Percentiles rank a stretch among this genome's conserved stretches.
phyloP scores from a whole-genome alignment of 2,329 filamentous ascomycete species.

The Hypomyces rosellus region DNA sequence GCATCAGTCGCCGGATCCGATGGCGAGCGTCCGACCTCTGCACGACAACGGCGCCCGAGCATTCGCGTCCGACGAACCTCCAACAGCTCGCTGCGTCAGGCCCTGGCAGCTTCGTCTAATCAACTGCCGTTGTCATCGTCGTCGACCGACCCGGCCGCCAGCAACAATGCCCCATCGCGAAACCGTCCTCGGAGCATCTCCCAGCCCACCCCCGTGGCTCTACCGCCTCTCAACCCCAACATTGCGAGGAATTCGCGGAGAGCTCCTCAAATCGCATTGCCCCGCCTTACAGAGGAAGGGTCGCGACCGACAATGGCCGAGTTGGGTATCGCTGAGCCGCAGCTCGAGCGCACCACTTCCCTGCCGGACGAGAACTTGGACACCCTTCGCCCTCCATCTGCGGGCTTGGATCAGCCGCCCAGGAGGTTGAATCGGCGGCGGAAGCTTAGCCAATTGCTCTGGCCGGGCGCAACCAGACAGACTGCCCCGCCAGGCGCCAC shows the following conservation, averaged over 20 bases:
- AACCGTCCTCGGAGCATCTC: slow-evolving; percentile 30
- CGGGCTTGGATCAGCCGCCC: slow-evolving; percentile 4
- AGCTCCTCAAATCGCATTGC: slow-evolving; percentile 28
- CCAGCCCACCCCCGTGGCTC: slow-evolving; percentile 22
- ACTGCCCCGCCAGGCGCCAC: not conserved
- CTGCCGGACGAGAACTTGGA: slow-evolving; percentile 17
- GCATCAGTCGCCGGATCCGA: not conserved
- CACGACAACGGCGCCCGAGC: slow-evolving; percentile 15
- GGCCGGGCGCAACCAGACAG: slow-evolving; percentile 19
- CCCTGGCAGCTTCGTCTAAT: not conserved
- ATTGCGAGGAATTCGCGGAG: slow-evolving; percentile 24
- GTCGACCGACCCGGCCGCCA: not conserved
- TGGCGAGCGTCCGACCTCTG: slow-evolving; percentile 1
- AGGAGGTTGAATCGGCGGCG: slow-evolving; percentile 15
- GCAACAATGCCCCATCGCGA: not conserved
- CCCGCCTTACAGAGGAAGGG: slow-evolving; percentile 35
- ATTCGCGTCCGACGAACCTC: slow-evolving; percentile 18
- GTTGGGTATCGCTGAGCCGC: slow-evolving; percentile 19
- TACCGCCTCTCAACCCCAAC: slow-evolving; percentile 13
- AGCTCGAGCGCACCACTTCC: slow-evolving; percentile 22
- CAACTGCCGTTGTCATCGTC: too few relatives aligned
- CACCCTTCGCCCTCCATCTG: not conserved
- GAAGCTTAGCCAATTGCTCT: slow-evolving; percentile 21
- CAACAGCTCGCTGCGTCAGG: not conserved
- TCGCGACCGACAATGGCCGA: slow-evolving; percentile 29